phyloP scores from a whole-genome alignment of 2,329 filamentous ascomycete species.

The Dactylellina leptospora region DNA sequence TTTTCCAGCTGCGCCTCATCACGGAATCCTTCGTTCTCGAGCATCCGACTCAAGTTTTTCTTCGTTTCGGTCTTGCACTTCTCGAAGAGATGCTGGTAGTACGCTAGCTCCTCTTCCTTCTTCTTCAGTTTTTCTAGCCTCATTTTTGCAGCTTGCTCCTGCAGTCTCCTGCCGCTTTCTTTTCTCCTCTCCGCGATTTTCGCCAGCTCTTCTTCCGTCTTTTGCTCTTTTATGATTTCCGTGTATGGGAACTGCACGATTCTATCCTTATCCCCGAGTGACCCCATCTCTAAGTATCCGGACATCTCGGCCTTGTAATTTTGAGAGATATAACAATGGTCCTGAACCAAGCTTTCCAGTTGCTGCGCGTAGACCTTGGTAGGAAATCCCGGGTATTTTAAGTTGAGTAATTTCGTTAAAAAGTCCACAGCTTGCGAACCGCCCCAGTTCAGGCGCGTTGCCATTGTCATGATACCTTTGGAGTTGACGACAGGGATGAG shows the following conservation, averaged over 20 bases:
- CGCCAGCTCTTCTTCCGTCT: constrained; percentile 92
- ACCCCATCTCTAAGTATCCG: constrained; percentile 86
- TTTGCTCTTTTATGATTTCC: constrained; percentile 87
- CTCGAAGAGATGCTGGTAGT: constrained; percentile 83
- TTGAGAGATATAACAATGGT: constrained; percentile 88
- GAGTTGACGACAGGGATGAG: constrained; percentile 90
- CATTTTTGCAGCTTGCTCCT: constrained; percentile 98
- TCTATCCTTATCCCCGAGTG: constrained; percentile 85
- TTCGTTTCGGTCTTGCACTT: constrained; percentile 80
- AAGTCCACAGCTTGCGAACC: constrained; percentile 90
- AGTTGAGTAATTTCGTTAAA: constrained; percentile 82
- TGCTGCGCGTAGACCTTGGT: constrained; percentile 86
- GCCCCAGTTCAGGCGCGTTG: constrained; percentile 92
- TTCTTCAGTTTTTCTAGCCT: constrained; percentile 91
- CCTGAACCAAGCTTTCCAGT: constrained; percentile 83
- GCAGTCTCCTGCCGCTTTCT: constrained; percentile 87
- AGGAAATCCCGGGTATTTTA: constrained; percentile 91
- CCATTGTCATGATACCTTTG: constrained; percentile 83
- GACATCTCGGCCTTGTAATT: constrained; percentile 82
- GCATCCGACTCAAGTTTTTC: constrained; percentile 84
- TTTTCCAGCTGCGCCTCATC: constrained; percentile 87
- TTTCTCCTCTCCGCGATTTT: constrained; percentile 91
- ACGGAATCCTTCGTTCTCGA: constrained; percentile 91
- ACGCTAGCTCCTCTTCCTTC: constrained; percentile 94
- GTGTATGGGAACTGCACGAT: constrained; percentile 93